phyloP scores from a whole-genome alignment of 805 yeast species.

The Middelhovenomyces tepae region DNA sequence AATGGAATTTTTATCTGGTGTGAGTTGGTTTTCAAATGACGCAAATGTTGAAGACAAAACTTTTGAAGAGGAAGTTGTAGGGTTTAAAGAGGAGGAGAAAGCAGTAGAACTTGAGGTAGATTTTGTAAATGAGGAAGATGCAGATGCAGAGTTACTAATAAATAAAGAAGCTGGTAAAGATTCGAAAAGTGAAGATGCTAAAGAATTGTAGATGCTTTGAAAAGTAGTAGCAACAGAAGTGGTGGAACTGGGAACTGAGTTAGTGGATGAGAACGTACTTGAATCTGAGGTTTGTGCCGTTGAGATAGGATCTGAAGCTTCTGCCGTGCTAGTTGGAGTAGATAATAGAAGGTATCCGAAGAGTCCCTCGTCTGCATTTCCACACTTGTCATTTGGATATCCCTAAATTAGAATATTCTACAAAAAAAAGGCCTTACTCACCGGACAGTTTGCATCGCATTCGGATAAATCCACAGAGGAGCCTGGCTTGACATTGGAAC shows the following conservation, averaged over 20 bases:
- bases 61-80: constrained; percentile 15
- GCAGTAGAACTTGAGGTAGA: constrained; percentile 2
- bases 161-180: constrained; percentile 2
- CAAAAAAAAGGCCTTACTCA: too few species aligned
- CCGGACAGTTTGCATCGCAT: constrained; percentile 35
- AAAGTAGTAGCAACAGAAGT: constrained; percentile 9
- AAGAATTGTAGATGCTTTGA: too few species aligned
- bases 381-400: constrained; percentile 36
- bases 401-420: too few species aligned
- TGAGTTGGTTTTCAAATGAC: constrained; percentile 6
- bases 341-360: constrained; percentile 45
- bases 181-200: too few species aligned
- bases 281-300: constrained; percentile 7
- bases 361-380: constrained; percentile 33
- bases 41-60: constrained; percentile 19
- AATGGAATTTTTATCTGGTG: constrained; percentile 8
- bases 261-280: constrained; percentile 4
- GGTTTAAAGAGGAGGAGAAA: constrained; percentile 17
- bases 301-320: constrained; percentile 13
- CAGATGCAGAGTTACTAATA: neutral
- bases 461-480: constrained; percentile 27
- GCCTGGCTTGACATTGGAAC: constrained; percentile 45
- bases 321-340: constrained; percentile 26
- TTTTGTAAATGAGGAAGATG: neutral
- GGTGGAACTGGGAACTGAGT: constrained; percentile 3